phyloP scores from a whole-genome alignment of 1,284 basidiomycete species.

The Pascua guehoae region DNA sequence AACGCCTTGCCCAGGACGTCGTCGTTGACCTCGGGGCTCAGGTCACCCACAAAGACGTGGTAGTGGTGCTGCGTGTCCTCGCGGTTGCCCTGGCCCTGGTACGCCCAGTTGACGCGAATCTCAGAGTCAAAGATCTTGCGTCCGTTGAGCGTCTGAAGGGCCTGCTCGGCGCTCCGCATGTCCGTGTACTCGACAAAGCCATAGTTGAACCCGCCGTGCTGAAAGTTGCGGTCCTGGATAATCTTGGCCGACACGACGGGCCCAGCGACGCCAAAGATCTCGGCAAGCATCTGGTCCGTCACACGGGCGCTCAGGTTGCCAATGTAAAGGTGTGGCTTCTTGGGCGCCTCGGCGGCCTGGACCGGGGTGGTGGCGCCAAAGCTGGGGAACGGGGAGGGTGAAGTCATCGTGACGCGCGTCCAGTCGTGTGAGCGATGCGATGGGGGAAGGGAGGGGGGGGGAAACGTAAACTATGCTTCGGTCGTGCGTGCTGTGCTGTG shows the following conservation, averaged over 20 bases:
- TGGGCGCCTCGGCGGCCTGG: conserved; percentile 33
- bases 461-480: not conserved
- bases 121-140: conserved; percentile 97
- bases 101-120: conserved; percentile 96
- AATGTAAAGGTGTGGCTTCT: conserved; percentile 85
- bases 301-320: conserved; percentile 93
- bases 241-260: conserved; percentile 97
- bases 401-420: not conserved
- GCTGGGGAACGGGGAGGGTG: conserved; percentile 1
- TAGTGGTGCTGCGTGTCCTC: conserved; percentile 94
- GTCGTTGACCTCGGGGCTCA: conserved; percentile 96
- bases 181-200: conserved; percentile 98
- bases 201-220: conserved; percentile 96
- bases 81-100: conserved; percentile 77
- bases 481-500: not conserved
- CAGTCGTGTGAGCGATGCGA: not conserved
- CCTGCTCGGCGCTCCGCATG: conserved; percentile 95
- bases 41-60: conserved; percentile 97
- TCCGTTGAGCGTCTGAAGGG: conserved; percentile 91
- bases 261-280: conserved; percentile 93
- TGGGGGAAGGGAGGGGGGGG: not conserved
- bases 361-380: not conserved
- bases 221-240: conserved; percentile 95
- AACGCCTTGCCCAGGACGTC: conserved; percentile 95
- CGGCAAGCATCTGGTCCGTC: conserved; percentile 68